Evolutionary conservation across 768 basidiomycete genomes (phyloP).

Genomic region (Kwoniella botswanensis): DNA sequence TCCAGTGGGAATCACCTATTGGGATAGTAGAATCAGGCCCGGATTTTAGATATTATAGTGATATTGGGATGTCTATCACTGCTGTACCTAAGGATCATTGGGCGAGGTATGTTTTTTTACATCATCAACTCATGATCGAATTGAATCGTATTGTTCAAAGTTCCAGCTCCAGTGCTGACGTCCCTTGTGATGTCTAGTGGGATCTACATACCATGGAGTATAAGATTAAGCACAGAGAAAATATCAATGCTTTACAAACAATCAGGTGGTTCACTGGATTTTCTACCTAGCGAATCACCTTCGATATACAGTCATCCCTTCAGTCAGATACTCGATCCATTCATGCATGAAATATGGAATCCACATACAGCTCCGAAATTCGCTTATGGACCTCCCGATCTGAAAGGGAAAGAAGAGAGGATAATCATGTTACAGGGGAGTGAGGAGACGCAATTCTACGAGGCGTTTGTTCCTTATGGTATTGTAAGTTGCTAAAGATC

Average conservation of each 20-base stretch:
- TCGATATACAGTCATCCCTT: constrained; percentile 7
- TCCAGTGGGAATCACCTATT: neutral
- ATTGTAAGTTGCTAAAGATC: constrained; percentile 16
- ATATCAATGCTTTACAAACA: neutral
- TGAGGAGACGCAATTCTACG: neutral
- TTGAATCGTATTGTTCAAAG: neutral
- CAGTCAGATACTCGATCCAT: neutral
- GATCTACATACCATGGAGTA: neutral
- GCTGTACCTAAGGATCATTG: constrained; percentile 28
- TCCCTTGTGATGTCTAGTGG: neutral
- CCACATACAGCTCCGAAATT: constrained; percentile 13
- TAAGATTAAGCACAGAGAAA: neutral
- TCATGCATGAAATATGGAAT: constrained; percentile 12
- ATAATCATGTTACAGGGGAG: constrained; percentile 19
- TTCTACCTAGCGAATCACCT: constrained; percentile 8
- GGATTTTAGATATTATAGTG: constrained; percentile 10
- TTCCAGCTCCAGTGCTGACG: neutral
- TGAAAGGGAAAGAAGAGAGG: constrained; percentile 16
- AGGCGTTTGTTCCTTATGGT: constrained; percentile 9
- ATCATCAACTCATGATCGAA: neutral
- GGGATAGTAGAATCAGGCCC: neutral
- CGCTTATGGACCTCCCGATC: constrained; percentile 11
- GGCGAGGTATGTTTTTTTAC: constrained; percentile 22
- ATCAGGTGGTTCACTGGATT: neutral
- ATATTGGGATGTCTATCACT: constrained; percentile 20